Evolutionary conservation across 805 yeast genomes (phyloP).

Genomic region (Isabelozyma heimii): DNA sequence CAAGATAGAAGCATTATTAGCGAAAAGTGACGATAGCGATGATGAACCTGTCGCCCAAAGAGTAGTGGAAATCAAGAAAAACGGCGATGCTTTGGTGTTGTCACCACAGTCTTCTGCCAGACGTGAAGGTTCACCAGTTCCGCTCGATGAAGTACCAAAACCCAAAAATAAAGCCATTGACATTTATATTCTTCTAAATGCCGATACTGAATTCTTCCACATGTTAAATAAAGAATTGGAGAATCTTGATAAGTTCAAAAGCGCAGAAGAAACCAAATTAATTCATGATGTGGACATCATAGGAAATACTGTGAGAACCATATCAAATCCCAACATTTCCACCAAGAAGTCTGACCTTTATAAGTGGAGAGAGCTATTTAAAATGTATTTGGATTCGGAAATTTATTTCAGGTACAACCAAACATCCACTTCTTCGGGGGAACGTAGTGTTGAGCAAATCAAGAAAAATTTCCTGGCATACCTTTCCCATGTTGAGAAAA

Average conservation of each 20-base stretch:
- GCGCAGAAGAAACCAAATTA: slow-evolving; percentile 42
- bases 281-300: slow-evolving; percentile 41
- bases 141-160: slow-evolving; percentile 7
- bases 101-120: slow-evolving; percentile 19
- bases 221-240: slow-evolving; percentile 55
- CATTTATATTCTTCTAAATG: slow-evolving; percentile 44
- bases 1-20: slow-evolving; percentile 22
- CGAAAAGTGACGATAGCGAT: slow-evolving; percentile 18
- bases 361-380: slow-evolving; percentile 69
- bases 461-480: slow-evolving; percentile 43
- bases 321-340: slow-evolving; percentile 35
- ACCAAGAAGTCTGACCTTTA: slow-evolving; percentile 53
- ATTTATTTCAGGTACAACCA: slow-evolving; percentile 58
- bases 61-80: slow-evolving; percentile 26
- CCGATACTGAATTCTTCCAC: slow-evolving; percentile 60
- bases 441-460: slow-evolving; percentile 45
- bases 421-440: slow-evolving; percentile 35
- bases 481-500: slow-evolving; percentile 34
- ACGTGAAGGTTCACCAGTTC: slow-evolving; percentile 5
- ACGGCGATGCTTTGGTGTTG: slow-evolving; percentile 23
- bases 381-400: slow-evolving; percentile 62
- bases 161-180: slow-evolving; percentile 22
- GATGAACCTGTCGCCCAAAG: slow-evolving; percentile 6
- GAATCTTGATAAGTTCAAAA: slow-evolving; percentile 43
- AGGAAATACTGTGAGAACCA: slow-evolving; percentile 34